Evolutionary conservation across 768 basidiomycete species (phyloP).

Genomic region (Lactarius pseudohatsudake): DNA sequence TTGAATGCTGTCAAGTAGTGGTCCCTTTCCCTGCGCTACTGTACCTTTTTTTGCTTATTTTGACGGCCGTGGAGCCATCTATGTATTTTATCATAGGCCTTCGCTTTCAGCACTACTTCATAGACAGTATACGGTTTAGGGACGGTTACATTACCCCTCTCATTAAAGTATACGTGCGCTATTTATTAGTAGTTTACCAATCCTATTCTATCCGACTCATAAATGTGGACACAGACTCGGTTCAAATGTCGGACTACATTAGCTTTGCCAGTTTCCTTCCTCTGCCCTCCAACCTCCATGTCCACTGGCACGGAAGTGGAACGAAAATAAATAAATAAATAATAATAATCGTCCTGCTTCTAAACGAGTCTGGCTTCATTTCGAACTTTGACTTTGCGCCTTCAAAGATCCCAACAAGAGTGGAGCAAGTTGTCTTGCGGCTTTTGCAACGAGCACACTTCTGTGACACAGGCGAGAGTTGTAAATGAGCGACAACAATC

Average conservation of each 20-base stretch:
- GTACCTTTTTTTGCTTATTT: background rate
- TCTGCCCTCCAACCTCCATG: too few species aligned
- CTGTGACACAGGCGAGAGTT: too few species aligned
- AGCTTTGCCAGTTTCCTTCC: too few species aligned
- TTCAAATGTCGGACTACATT: too few species aligned
- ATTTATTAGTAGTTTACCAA: conserved; percentile 5
- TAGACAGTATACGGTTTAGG: background rate
- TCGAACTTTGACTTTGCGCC: background rate
- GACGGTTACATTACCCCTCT: background rate
- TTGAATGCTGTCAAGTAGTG: background rate
- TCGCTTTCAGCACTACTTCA: background rate
- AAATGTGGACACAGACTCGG: background rate
- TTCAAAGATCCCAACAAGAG: too few species aligned
- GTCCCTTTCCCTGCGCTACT: background rate
- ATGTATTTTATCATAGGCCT: background rate
- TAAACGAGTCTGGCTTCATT: background rate
- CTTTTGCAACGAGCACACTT: too few species aligned
- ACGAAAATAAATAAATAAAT: too few species aligned
- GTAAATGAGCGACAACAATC: too few species aligned
- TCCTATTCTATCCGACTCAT: background rate
- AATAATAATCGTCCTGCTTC: too few species aligned
- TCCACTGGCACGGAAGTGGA: too few species aligned
- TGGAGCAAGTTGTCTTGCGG: too few species aligned
- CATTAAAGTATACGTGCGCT: background rate
- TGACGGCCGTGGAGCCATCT: background rate